Evolutionary conservation across 2,329 filamentous ascomycete species (phyloP).

Genomic region (Aureobasidium sp.): DNA sequence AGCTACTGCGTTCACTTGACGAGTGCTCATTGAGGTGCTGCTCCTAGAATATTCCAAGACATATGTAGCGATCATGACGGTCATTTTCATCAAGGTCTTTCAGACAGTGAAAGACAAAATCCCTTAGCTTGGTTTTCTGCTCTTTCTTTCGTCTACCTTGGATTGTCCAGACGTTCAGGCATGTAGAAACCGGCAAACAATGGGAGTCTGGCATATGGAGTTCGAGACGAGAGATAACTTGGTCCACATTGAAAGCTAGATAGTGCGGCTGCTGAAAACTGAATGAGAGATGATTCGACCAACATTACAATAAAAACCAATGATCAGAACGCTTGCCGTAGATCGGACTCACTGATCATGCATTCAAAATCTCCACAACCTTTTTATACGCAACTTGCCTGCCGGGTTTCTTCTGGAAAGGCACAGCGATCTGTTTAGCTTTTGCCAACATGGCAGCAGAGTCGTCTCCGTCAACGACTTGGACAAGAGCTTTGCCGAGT

Average conservation of each 20-base stretch:
- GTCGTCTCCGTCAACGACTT: background rate
- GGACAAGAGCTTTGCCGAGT: background rate
- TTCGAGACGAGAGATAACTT: too few relatives aligned
- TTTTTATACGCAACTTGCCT: background rate
- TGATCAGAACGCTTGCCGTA: background rate
- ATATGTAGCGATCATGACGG: background rate
- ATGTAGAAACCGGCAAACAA: too few relatives aligned
- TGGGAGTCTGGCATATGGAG: too few relatives aligned
- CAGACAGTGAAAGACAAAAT: too few relatives aligned
- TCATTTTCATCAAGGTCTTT: background rate
- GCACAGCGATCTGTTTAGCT: conserved; percentile 2
- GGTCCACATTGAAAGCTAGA: too few relatives aligned
- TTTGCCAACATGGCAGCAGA: conserved; percentile 2
- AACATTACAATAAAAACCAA: background rate
- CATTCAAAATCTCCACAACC: background rate
- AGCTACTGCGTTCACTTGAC: background rate
- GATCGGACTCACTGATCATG: background rate
- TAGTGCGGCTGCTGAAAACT: background rate
- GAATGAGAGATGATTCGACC: background rate
- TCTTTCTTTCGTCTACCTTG: background rate
- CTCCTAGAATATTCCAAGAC: too few relatives aligned
- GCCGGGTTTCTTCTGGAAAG: background rate
- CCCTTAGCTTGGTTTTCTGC: background rate
- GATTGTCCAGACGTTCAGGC: too few relatives aligned
- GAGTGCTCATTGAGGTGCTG: background rate